Evolutionary conservation across 768 basidiomycete species (phyloP).

Genomic region (Leccinum sublutescens): DNA sequence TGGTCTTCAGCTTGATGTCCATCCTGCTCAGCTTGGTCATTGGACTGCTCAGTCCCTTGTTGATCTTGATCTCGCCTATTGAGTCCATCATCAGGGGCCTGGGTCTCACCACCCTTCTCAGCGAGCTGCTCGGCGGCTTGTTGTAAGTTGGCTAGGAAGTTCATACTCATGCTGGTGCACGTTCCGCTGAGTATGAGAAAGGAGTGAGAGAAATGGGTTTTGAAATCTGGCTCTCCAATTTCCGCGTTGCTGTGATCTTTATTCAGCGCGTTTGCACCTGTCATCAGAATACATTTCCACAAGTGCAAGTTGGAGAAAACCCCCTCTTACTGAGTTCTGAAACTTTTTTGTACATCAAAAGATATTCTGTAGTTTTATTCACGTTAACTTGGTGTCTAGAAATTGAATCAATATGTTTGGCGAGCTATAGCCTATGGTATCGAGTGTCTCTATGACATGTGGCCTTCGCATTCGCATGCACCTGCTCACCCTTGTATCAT

Average conservation of each 20-base stretch:
- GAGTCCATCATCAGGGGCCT: constrained; percentile 7
- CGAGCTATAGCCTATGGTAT: neutral
- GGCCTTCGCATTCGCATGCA: neutral
- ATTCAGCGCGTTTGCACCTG: neutral
- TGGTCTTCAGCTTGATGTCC: constrained; percentile 8
- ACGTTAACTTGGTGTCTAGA: neutral
- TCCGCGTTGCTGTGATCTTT: neutral
- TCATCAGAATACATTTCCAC: neutral
- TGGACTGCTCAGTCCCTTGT: constrained; percentile 4
- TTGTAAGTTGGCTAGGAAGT: neutral
- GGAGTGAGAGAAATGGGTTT: neutral
- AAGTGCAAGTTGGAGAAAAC: neutral
- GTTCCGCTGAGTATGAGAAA: neutral
- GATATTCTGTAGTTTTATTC: neutral
- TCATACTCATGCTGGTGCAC: neutral
- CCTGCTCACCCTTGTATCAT: neutral
- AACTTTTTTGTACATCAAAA: neutral
- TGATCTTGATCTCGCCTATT: constrained; percentile 7
- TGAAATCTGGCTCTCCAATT: neutral
- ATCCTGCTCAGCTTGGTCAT: constrained; percentile 4
- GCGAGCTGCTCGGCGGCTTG: constrained; percentile 1
- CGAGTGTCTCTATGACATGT: neutral
- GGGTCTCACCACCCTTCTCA: constrained; percentile 2
- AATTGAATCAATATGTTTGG: neutral
- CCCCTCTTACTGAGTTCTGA: neutral